Base-by-base conservation (phyloP, 1,139 yeast genomes). In the Schwanniomyces etchellsii region DNA sequence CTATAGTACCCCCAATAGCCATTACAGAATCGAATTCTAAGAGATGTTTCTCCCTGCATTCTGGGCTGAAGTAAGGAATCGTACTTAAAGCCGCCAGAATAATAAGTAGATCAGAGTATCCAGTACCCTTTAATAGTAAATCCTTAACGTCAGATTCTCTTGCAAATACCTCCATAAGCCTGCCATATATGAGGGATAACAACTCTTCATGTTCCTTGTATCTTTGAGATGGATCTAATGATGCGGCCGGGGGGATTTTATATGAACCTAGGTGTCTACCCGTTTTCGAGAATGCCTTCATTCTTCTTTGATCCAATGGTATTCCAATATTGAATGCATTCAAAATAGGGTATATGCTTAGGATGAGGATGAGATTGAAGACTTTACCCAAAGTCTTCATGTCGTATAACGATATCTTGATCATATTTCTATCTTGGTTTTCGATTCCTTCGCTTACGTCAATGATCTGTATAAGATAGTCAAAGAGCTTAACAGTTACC, bases 361-460 rank as follows among this genome's bases (percentile, higher is more conserved):
- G 81, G 1, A 81, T 55, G 0, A 88, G 73, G 2, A 89, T 61
- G 11, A 80, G 38, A 38, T 81, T 81, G 16, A 81, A 55, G 28
- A 89, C 48, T 17, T 69, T 72, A 29, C 84, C 80, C 36, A 89
- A 74, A 2, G 76, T 71, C 48, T 78, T 81, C 64, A 89, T 77
- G 49, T 89, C 97, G 46, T 85, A 89, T 7, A 89, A 61, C 0
- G 96, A 84, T 11, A 89, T 80, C 5, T 81, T 64, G 13, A 89
- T 70, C 31, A 83, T 50, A 28, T 70, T 54, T 5, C 64, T 48
- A 30, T 63, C 50, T 29, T 43, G 48, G 34, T 41, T 23, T 11
- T 30, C 35, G 14, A 24, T 28, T 44, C 32, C 40, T 38, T 52
- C 50, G 1, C 77, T 57, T 5, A 55, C 38, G 6, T 38, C 29